Conservation (phyloP, 139 green algal species). For the Zygnema circumcarinatum region DNA sequence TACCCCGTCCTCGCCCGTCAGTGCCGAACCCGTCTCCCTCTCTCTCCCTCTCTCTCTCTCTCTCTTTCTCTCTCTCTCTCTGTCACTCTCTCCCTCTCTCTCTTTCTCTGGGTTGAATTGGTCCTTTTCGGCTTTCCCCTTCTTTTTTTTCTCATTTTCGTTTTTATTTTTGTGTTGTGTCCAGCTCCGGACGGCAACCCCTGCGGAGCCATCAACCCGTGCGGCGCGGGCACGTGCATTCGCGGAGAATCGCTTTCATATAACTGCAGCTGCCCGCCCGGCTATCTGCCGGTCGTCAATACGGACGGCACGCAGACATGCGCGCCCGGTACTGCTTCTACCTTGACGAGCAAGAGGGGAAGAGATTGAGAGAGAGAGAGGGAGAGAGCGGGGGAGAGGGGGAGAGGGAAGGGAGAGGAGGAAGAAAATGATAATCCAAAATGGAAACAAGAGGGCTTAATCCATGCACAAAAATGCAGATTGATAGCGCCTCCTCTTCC, state of each 20-base stretch:
- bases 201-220: conserved; percentile 12
- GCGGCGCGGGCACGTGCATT: not conserved
- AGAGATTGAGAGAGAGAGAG: not conserved
- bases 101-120: no score
- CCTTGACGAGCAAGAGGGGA: no score
- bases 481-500: not conserved
- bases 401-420: no score
- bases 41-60: no score
- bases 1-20: conserved; percentile 9
- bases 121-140: not conserved
- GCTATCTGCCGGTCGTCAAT: not conserved
- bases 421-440: no score
- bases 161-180: not conserved
- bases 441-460: not conserved
- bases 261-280: not conserved
- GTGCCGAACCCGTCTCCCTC: no score
- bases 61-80: no score
- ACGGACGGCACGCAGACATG: conserved; percentile 8
- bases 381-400: no score
- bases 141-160: not conserved
- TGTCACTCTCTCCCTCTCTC: no score
- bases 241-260: not conserved
- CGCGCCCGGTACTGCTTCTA: conserved; percentile 10
- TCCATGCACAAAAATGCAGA: no score
- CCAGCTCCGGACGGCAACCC: not conserved